Percentiles rank a stretch among this genome's conserved stretches.
phyloP scores from a whole-genome alignment of 148 eudicot genomes.

The Talinum fruticosum region DNA sequence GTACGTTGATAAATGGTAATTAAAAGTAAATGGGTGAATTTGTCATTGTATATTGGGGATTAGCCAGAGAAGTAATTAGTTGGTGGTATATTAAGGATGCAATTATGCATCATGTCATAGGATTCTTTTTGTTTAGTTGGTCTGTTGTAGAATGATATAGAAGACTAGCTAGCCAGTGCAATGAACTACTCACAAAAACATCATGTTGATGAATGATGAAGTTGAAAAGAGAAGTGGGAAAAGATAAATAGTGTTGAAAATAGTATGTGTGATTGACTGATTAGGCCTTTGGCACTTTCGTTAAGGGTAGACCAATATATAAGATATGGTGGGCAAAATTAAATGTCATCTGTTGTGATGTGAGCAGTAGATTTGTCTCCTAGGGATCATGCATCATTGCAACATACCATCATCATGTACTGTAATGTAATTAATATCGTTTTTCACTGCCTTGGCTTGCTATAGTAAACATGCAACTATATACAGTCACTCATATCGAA shows the following conservation, averaged over 20 bases:
- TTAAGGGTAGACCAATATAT: not conserved
- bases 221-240: not conserved
- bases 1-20: too few relatives aligned
- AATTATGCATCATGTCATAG: not conserved
- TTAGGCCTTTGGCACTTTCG: too few relatives aligned
- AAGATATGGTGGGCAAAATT: slow-evolving; percentile 19
- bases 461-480: not conserved
- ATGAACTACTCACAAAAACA: not conserved
- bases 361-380: slow-evolving; percentile 23
- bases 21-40: too few relatives aligned
- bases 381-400: slow-evolving; percentile 10
- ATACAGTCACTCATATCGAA: not conserved
- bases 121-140: not conserved
- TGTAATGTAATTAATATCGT: not conserved
- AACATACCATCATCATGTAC: too few relatives aligned
- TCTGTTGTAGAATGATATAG: not conserved
- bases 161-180: not conserved
- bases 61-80: too few relatives aligned
- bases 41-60: too few relatives aligned
- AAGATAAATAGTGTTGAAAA: not conserved
- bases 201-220: not conserved
- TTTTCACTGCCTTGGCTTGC: not conserved
- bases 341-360: slow-evolving; percentile 11
- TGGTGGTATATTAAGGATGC: not conserved
- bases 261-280: too few relatives aligned